These are phyloP conservation scores for Coemansia sp. DNA, from an alignment of 192 early-diverging fungal species.

Conservation along the genomic window DNA sequence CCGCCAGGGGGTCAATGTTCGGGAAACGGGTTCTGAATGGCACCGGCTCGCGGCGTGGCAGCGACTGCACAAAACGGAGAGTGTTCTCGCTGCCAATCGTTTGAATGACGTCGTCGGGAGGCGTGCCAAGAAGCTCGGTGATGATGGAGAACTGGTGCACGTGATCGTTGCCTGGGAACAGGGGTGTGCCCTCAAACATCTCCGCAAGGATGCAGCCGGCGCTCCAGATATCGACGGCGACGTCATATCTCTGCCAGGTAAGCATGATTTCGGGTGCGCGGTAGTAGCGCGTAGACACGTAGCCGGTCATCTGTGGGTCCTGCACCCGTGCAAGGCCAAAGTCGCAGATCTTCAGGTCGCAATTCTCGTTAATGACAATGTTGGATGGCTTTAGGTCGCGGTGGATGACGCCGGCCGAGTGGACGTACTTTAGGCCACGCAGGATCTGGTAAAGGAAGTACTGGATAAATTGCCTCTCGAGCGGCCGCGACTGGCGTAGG, in stretches of 20 bases:
- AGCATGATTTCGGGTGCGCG: constrained; percentile 99
- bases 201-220: constrained; percentile 94
- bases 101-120: constrained; percentile 87
- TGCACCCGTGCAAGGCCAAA: constrained; percentile 95
- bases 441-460: constrained; percentile 98
- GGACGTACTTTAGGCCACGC: constrained; percentile 91
- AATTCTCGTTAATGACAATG: constrained; percentile 96
- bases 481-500: constrained; percentile 81
- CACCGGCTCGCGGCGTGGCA: constrained; percentile 77
- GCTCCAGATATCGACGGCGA: constrained; percentile 96
- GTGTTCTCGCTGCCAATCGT: constrained; percentile 94
- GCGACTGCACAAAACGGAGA: constrained; percentile 86
- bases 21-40: constrained; percentile 82
- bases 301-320: constrained; percentile 96
- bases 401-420: constrained; percentile 94
- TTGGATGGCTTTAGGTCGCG: constrained; percentile 97
- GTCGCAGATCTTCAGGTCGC: constrained; percentile 98
- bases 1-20: constrained; percentile 73
- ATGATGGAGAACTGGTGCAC: constrained; percentile 97
- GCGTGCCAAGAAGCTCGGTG: constrained; percentile 88
- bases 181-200: constrained; percentile 93
- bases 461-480: constrained; percentile 95
- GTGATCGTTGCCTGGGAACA: constrained; percentile 94
- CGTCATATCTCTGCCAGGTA: constrained; percentile 96
- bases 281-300: constrained; percentile 97